Evolutionary conservation across 352 stramenopile genomes (phyloP), one percentile per base, ranked within the genome.

Genomic region (Globisporangium splendens): DNA sequence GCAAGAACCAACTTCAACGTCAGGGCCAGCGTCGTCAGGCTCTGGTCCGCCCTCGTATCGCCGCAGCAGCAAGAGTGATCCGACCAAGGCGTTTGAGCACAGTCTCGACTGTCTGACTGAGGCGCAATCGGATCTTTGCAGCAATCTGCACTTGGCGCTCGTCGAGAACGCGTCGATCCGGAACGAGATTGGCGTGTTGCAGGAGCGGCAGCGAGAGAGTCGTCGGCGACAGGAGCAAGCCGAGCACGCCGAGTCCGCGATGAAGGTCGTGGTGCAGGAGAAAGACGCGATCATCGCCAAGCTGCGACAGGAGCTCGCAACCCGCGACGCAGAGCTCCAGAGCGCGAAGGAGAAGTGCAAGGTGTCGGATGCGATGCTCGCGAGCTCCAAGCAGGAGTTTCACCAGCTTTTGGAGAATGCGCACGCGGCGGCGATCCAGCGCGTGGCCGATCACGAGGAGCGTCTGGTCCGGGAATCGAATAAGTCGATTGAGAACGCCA

Each of bases 151-250:
- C 44, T 64, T 88, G 50, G 84, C 84, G 20, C 56, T 94, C 18
- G 75, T 84, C 20, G 82, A 92, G 50, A 94, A 94, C 24, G 79
- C 82, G 2, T 83, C 82, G 3, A 77, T 94, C 21, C 82, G 82
- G 5, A 84, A 89, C 52, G 77, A 89, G 22, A 79, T 92, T 10
- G 62, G 65, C 1, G 58, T 73, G 3, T 46, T 88, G 18, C 77
- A 88, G 50, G 77, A 85, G 21, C 55, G 71, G 0, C 79, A 85
- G 39, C 73, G 79, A 8, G 75, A 83, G 46, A 58, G 81, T 18
- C 62, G 63, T 1, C 55, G 74, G 15, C 62, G 70, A 33, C 63
- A 78, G 10, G 60, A 69, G 1, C 56, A 65, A 1, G 65, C 70
- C 11, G 72, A 75, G 14, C 66, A 65, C 3, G 68, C 69, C 13